Evolutionary conservation across 345 rosid genomes (phyloP).

Genomic region (Raphanus sativus): DNA sequence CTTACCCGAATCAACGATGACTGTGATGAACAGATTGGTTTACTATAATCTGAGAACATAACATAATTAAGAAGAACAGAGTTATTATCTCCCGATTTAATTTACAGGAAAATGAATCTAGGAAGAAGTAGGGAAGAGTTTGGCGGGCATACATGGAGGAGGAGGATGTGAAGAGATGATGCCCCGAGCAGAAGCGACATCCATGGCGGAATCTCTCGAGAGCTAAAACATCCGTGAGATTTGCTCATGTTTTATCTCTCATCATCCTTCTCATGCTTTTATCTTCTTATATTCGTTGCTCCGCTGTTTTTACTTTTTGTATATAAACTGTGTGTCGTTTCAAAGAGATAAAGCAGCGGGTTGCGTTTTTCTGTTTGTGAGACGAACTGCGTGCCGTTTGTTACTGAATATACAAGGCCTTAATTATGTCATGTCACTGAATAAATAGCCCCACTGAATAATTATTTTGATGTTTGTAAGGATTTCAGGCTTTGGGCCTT

Average conservation of each 20-base stretch:
- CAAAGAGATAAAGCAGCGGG: background rate
- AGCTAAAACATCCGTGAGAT: slow-evolving; percentile 27
- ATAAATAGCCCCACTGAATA: too few relatives aligned
- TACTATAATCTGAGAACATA: slow-evolving; percentile 41
- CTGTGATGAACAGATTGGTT: slow-evolving; percentile 31
- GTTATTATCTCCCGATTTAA: background rate
- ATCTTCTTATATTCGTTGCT: slow-evolving; percentile 21
- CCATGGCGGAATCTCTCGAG: slow-evolving; percentile 48
- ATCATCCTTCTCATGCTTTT: background rate
- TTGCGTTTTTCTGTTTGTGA: background rate
- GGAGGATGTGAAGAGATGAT: slow-evolving; percentile 32
- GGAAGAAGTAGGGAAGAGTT: background rate
- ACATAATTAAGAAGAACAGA: slow-evolving; percentile 5
- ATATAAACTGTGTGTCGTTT: slow-evolving; percentile 16
- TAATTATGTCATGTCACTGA: too few relatives aligned
- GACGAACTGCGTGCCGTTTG: slow-evolving; percentile 24
- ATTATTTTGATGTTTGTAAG: too few relatives aligned
- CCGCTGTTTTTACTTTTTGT: slow-evolving; percentile 19
- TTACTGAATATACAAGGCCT: too few relatives aligned
- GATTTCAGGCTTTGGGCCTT: too few relatives aligned
- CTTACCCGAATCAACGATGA: slow-evolving; percentile 48
- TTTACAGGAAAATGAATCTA: background rate
- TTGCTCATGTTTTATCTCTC: slow-evolving; percentile 1
- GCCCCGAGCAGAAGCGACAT: slow-evolving; percentile 43
- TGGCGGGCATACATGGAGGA: slow-evolving; percentile 36